phyloP scores from a whole-genome alignment of 306 rosid species.

The Cotoneaster glaucophyllus region DNA sequence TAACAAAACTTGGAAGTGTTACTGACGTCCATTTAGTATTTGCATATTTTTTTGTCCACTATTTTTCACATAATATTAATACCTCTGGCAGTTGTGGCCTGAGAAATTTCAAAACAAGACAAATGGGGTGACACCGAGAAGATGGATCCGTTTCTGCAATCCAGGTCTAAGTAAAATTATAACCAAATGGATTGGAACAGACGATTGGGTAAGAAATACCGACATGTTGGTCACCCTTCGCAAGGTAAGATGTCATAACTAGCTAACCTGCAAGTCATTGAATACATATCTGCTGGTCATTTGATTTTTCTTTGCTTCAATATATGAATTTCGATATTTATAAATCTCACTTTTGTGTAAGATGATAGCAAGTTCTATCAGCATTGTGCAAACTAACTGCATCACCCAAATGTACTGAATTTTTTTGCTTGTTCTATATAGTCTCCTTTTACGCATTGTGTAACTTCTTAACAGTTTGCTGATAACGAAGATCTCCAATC shows the following conservation, averaged over 20 bases:
- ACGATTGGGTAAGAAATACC: constrained; percentile 81
- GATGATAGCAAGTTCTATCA: no score
- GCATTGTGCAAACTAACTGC: no score
- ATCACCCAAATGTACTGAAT: no score
- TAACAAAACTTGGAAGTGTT: neutral
- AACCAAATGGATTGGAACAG: constrained; percentile 71
- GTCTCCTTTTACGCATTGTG: no score
- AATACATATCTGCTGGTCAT: no score
- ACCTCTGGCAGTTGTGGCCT: constrained; percentile 78
- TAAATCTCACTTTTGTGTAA: no score
- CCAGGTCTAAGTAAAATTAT: constrained; percentile 70
- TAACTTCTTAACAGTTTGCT: constrained; percentile 39
- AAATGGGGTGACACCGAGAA: constrained; percentile 96
- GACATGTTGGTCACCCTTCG: constrained; percentile 66
- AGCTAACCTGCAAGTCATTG: no score
- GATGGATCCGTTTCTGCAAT: constrained; percentile 95
- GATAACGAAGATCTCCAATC: constrained; percentile 77
- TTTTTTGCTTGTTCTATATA: no score
- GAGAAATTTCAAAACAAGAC: constrained; percentile 95
- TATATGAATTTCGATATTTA: no score
- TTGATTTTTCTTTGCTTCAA: no score
- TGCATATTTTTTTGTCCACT: neutral
- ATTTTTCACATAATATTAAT: no score
- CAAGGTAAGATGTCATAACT: constrained; percentile 33
- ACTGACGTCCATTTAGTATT: constrained; percentile 14